Percentiles rank a stretch among this genome's conserved stretches.
Evolutionary conservation across 2,329 filamentous ascomycete genomes (phyloP).

Genomic region (Colletotrichum musicola): DNA sequence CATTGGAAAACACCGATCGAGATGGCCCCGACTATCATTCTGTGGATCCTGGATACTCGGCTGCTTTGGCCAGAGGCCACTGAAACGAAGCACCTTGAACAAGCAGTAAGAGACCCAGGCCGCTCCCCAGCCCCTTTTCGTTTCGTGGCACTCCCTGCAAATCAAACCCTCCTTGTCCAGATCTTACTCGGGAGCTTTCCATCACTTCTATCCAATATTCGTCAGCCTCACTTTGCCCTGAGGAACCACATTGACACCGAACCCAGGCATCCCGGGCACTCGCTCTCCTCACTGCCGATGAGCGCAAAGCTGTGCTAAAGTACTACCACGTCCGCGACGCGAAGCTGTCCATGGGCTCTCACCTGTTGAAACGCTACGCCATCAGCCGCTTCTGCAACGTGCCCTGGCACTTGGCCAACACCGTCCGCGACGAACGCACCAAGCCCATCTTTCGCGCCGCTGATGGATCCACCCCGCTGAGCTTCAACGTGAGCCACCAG

Average conservation of each 20-base stretch:
- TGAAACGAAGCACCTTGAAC: constrained; percentile 61
- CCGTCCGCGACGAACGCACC: constrained; percentile 67
- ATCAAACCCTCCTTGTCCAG: constrained; percentile 12
- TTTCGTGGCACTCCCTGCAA: constrained; percentile 11
- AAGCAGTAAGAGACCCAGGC: constrained; percentile 54
- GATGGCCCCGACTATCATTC: constrained; percentile 58
- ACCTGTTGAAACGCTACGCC: constrained; percentile 79
- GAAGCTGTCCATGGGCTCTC: constrained; percentile 79
- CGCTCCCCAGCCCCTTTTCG: constrained; percentile 11
- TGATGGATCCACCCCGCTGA: constrained; percentile 60
- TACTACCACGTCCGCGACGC: constrained; percentile 79
- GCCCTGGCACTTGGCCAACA: constrained; percentile 70
- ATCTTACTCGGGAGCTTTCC: neutral
- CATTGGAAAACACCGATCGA: constrained; percentile 26
- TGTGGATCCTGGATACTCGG: constrained; percentile 74
- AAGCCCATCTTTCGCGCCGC: constrained; percentile 67
- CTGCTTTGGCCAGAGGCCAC: constrained; percentile 66
- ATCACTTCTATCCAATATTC: neutral
- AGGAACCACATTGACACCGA: constrained; percentile 15
- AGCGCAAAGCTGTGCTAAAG: constrained; percentile 68
- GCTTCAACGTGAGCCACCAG: constrained; percentile 85
- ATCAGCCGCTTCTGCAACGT: constrained; percentile 70
- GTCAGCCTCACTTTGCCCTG: constrained; percentile 20
- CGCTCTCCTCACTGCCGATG: constrained; percentile 63
- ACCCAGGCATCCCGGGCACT: constrained; percentile 67